phyloP scores from a whole-genome alignment of 441 rosid species.

The Gossypium laxum region DNA sequence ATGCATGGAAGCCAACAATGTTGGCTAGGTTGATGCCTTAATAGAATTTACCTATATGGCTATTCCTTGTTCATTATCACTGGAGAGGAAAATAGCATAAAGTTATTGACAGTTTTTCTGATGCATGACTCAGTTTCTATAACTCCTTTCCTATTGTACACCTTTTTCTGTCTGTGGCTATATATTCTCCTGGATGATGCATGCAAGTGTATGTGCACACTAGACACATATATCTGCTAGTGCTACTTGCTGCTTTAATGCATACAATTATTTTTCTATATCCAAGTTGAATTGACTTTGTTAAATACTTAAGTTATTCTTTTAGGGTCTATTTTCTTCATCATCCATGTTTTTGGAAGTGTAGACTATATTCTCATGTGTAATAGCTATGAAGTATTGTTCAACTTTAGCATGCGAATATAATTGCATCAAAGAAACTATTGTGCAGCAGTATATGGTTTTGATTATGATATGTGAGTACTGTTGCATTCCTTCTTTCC shows the following conservation, averaged over 20 bases:
- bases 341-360: background rate
- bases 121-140: background rate
- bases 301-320: background rate
- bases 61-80: background rate
- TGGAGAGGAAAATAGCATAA: background rate
- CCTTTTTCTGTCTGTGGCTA: background rate
- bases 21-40: background rate
- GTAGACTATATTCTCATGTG: background rate
- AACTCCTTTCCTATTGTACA: background rate
- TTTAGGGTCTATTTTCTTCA: background rate
- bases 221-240: background rate
- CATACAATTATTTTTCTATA: constrained; percentile 4
- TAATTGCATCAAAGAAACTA: background rate
- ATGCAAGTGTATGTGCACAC: background rate
- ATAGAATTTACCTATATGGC: background rate
- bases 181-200: background rate
- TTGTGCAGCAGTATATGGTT: background rate
- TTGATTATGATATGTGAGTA: background rate
- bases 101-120: background rate
- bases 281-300: background rate
- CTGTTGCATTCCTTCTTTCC: background rate
- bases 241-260: background rate
- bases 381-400: background rate
- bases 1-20: background rate
- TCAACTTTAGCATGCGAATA: background rate